These are phyloP conservation scores for Aspergillus vadensis DNA, from an alignment of 2,329 filamentous ascomycete genomes.

Conservation along the genomic window DNA sequence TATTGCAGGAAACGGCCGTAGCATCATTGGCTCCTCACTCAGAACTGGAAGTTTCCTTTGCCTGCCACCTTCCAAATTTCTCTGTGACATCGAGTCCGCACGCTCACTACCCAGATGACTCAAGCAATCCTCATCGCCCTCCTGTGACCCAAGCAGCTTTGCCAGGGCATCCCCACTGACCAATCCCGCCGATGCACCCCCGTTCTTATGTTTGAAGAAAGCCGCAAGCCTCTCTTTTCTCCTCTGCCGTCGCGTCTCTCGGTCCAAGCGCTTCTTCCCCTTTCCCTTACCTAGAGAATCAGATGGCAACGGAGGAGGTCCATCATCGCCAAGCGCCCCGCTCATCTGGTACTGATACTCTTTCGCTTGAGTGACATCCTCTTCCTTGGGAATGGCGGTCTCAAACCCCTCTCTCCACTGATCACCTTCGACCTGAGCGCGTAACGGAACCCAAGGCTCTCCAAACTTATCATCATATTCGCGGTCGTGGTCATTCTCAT, in stretches of 20 bases:
- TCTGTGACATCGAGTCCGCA: constrained; percentile 7
- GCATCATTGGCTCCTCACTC: constrained; percentile 23
- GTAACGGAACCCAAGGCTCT: constrained; percentile 21
- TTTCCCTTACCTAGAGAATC: background rate
- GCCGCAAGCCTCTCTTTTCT: constrained; percentile 25
- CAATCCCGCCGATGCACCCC: constrained; percentile 45
- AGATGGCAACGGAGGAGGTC: background rate
- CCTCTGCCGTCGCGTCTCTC: constrained; percentile 28
- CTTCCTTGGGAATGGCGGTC: constrained; percentile 16
- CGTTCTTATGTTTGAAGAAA: constrained; percentile 43
- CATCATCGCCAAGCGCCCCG: background rate
- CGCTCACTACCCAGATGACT: constrained; percentile 44
- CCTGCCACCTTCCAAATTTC: constrained; percentile 28
- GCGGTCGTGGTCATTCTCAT: constrained; percentile 9
- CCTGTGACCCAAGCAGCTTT: constrained; percentile 65
- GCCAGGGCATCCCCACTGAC: constrained; percentile 62
- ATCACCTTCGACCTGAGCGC: constrained; percentile 21
- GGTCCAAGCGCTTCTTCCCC: constrained; percentile 3
- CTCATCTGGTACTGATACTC: background rate
- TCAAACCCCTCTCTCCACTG: constrained; percentile 18
- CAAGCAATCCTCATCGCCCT: constrained; percentile 56
- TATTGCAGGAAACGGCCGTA: constrained; percentile 26
- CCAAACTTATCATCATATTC: constrained; percentile 19
- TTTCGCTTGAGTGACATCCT: constrained; percentile 10
- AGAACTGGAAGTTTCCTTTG: constrained; percentile 31